Evolutionary conservation across 106 monocot species (phyloP).

Genomic region (Allium cepa): DNA sequence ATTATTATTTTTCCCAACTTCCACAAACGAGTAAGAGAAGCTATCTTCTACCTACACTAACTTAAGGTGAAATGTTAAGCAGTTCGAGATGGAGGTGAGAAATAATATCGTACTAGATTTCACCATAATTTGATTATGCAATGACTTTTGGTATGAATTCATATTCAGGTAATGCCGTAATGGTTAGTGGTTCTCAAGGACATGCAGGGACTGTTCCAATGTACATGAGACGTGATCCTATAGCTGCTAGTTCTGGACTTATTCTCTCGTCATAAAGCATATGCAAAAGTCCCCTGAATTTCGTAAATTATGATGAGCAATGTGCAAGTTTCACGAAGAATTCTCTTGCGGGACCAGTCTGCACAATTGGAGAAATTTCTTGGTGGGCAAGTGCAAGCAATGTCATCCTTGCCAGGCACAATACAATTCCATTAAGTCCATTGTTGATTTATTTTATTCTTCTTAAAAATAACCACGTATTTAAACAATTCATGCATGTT

Average conservation of each 20-base stretch:
- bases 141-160: too few relatives aligned
- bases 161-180: slow-evolving; percentile 15
- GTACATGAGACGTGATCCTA: slow-evolving; percentile 82
- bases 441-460: too few relatives aligned
- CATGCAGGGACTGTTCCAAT: slow-evolving; percentile 97
- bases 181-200: slow-evolving; percentile 72
- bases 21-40: too few relatives aligned
- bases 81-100: too few relatives aligned
- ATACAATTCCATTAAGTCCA: background rate
- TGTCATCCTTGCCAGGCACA: slow-evolving; percentile 83
- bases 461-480: background rate
- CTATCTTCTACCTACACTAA: background rate
- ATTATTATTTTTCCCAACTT: too few relatives aligned
- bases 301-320: slow-evolving; percentile 40
- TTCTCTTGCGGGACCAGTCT: slow-evolving; percentile 74
- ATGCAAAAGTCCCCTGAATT: slow-evolving; percentile 64
- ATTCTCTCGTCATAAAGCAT: slow-evolving; percentile 64
- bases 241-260: slow-evolving; percentile 85
- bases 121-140: too few relatives aligned
- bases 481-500: too few relatives aligned
- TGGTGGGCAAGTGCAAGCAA: slow-evolving; percentile 96
- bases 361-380: slow-evolving; percentile 88
- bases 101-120: too few relatives aligned
- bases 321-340: slow-evolving; percentile 38
- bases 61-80: too few relatives aligned